Evolutionary conservation across 345 rosid genomes (phyloP).

Genomic region (Dipteronia dyeriana): DNA sequence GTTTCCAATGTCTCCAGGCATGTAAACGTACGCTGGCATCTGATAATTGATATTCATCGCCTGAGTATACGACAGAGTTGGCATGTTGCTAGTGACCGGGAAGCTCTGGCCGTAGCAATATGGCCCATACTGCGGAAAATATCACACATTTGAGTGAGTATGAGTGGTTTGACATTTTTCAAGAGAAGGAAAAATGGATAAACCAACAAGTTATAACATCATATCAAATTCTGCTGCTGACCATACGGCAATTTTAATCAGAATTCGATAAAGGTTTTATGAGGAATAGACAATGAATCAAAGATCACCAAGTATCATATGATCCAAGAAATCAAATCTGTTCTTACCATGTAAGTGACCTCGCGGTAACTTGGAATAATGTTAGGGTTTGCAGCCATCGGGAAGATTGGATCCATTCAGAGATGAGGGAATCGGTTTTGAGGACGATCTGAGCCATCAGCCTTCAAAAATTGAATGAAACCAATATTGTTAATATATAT

Average conservation of each 20-base stretch:
- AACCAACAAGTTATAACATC: too few species aligned
- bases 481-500: neutral
- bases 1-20: constrained; percentile 3
- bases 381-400: neutral
- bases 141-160: too few species aligned
- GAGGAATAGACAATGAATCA: neutral
- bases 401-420: constrained; percentile 9
- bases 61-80: neutral
- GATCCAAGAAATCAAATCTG: neutral
- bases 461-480: constrained; percentile 20
- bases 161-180: too few species aligned
- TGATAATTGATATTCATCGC: constrained; percentile 6
- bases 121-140: constrained; percentile 3
- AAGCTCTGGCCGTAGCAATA: constrained; percentile 8
- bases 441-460: constrained; percentile 14
- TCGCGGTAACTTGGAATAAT: neutral
- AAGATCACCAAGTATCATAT: neutral
- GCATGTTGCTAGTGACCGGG: neutral
- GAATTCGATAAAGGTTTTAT: neutral
- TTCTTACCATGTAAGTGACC: constrained; percentile 17
- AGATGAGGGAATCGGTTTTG: constrained; percentile 20
- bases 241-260: neutral
- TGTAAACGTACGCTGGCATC: constrained; percentile 6
- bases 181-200: too few species aligned
- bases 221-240: neutral